Evolutionary conservation across 192 early-diverging fungal species (phyloP).

Genomic region (Powellomyces hirtus): DNA sequence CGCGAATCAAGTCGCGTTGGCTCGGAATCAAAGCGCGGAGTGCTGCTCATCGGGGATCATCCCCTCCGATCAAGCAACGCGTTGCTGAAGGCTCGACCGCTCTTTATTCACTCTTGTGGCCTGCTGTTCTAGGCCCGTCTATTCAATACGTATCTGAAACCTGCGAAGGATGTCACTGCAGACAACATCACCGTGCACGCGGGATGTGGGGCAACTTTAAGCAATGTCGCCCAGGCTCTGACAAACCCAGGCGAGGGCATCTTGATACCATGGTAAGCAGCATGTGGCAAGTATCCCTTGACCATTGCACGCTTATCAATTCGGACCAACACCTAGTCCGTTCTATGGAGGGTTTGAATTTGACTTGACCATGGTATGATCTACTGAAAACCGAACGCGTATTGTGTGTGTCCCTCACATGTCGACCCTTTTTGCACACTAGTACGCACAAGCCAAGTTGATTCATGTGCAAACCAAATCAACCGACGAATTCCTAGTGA

Average conservation of each 20-base stretch:
- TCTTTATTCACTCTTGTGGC: too few relatives aligned
- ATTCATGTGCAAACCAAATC: conserved; percentile 50
- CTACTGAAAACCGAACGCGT: too few relatives aligned
- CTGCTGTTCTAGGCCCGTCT: conserved; percentile 39
- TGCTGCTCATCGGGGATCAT: too few relatives aligned
- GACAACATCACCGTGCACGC: conserved; percentile 62
- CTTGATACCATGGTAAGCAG: conserved; percentile 51
- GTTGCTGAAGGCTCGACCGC: too few relatives aligned
- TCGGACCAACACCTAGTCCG: conserved; percentile 32
- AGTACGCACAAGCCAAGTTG: conserved; percentile 39
- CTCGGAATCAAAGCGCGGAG: too few relatives aligned
- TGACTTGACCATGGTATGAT: conserved; percentile 44
- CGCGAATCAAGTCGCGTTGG: too few relatives aligned
- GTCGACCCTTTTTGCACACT: neutral
- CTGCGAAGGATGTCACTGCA: conserved; percentile 34
- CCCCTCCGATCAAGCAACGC: too few relatives aligned
- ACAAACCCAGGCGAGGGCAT: conserved; percentile 72
- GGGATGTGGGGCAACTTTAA: conserved; percentile 67
- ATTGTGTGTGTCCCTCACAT: neutral
- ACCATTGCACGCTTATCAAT: neutral
- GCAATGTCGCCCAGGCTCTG: conserved; percentile 60
- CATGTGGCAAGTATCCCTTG: neutral
- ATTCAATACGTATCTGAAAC: conserved; percentile 65
- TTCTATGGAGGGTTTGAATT: conserved; percentile 75
- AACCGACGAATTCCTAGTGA: conserved; percentile 33